phyloP scores from a whole-genome alignment of 2,329 filamentous ascomycete species.

The Penicillium digitatum region DNA sequence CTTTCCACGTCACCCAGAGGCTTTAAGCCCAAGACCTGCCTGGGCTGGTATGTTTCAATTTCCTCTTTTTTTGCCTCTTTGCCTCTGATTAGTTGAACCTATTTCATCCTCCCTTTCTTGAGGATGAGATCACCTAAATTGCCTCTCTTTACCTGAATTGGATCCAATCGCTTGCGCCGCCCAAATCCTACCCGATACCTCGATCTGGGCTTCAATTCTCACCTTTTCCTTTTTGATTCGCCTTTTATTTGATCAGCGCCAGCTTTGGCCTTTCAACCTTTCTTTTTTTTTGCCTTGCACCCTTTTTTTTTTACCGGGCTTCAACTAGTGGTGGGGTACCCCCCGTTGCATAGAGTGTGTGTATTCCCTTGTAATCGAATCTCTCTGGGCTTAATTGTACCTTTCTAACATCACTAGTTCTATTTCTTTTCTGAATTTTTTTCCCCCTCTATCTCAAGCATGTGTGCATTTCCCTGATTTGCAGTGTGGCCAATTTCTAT shows the following conservation, averaged over 20 bases:
- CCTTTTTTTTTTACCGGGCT: not conserved
- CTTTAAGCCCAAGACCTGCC: conserved; percentile 5
- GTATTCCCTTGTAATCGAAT: not conserved
- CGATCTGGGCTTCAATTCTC: conserved; percentile 8
- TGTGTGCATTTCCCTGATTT: conserved; percentile 17
- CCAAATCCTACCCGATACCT: conserved; percentile 19
- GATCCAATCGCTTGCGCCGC: conserved; percentile 24
- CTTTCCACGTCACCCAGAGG: conserved; percentile 4
- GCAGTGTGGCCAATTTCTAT: conserved; percentile 18
- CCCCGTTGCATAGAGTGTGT: not conserved
- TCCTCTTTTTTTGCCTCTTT: conserved; percentile 14
- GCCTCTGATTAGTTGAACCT: conserved; percentile 9
- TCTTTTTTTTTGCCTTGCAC: not conserved
- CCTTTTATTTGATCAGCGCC: not conserved
- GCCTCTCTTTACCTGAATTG: conserved; percentile 15
- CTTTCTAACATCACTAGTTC: not conserved
- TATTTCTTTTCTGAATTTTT: not conserved
- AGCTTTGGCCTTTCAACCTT: not conserved
- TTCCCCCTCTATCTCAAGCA: conserved; percentile 6
- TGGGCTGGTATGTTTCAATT: conserved; percentile 8
- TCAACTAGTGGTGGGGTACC: not conserved
- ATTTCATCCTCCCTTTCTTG: not conserved
- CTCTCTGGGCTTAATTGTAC: not conserved
- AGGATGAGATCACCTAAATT: conserved; percentile 20
- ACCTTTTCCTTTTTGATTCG: not conserved